These are phyloP conservation scores for Pholiota microspora DNA, from an alignment of 768 basidiomycete species.

Conservation along the genomic window DNA sequence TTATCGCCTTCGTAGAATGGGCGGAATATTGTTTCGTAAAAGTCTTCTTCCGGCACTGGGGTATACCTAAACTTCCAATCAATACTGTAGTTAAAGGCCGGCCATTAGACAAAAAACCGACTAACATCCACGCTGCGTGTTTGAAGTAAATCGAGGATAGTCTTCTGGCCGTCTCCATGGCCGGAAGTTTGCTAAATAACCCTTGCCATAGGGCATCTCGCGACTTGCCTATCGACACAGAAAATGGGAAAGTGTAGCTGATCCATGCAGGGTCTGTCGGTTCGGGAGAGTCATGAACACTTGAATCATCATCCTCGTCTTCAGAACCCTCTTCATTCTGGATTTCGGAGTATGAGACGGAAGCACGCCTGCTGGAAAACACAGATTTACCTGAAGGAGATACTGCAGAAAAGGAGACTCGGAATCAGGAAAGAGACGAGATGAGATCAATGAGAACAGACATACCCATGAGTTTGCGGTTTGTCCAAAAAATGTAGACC, in stretches of 20 bases:
- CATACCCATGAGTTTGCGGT: conserved; percentile 71
- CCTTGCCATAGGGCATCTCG: conserved; percentile 41
- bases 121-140: conserved; percentile 73
- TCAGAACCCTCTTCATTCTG: conserved; percentile 63
- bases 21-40: conserved; percentile 47
- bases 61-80: conserved; percentile 47
- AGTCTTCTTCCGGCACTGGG: conserved; percentile 60
- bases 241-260: conserved; percentile 58
- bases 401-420: conserved; percentile 37
- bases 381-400: conserved; percentile 54
- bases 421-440: background rate
- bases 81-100: background rate
- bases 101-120: conserved; percentile 9
- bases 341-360: conserved; percentile 13
- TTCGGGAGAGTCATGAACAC: conserved; percentile 29
- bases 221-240: conserved; percentile 39
- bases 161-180: conserved; percentile 29
- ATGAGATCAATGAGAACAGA: conserved; percentile 8
- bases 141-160: conserved; percentile 57
- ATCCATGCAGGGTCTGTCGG: conserved; percentile 60
- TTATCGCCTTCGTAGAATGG: conserved; percentile 49
- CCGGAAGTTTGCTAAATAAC: conserved; percentile 48
- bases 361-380: background rate
- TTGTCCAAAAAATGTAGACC: conserved; percentile 63
- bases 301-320: conserved; percentile 46